A percentile compares a stretch with the other conserved stretches of the same genome.
These are phyloP conservation scores for Vinca minor DNA, from an alignment of 257 asterid genomes.

Conservation along the genomic window DNA sequence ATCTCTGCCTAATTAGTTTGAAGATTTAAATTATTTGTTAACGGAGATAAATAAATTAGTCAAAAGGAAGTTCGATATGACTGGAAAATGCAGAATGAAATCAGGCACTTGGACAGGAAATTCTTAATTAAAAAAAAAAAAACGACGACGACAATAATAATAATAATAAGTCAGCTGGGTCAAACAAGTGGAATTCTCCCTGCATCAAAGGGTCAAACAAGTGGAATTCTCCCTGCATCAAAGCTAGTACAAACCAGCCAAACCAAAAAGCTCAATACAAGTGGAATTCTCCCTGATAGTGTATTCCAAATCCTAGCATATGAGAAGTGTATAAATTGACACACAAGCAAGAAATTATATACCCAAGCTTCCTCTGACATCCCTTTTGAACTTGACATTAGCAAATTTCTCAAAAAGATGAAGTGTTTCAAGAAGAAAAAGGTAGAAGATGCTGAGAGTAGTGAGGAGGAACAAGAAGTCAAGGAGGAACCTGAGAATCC, in stretches of 20 bases:
- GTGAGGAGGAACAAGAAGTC: conserved; percentile 26
- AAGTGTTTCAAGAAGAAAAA: background rate
- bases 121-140: too few species aligned
- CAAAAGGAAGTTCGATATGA: background rate
- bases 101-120: background rate
- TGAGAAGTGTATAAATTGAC: conserved; percentile 3
- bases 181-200: conserved; percentile 5
- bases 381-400: background rate
- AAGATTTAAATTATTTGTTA: too few species aligned
- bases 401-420: conserved; percentile 6
- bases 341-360: background rate
- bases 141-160: too few species aligned
- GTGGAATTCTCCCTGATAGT: too few species aligned
- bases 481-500: conserved; percentile 21
- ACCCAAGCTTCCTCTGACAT: background rate
- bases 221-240: conserved; percentile 2
- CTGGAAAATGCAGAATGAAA: background rate
- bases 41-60: too few species aligned
- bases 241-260: background rate
- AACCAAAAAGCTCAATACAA: background rate
- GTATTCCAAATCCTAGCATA: too few species aligned
- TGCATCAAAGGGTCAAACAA: background rate
- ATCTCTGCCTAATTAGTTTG: too few species aligned
- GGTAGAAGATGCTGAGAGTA: conserved; percentile 18
- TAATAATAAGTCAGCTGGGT: background rate